These are phyloP conservation scores for Aspergillus piperis DNA, from an alignment of 2,329 filamentous ascomycete species.

Conservation along the genomic window DNA sequence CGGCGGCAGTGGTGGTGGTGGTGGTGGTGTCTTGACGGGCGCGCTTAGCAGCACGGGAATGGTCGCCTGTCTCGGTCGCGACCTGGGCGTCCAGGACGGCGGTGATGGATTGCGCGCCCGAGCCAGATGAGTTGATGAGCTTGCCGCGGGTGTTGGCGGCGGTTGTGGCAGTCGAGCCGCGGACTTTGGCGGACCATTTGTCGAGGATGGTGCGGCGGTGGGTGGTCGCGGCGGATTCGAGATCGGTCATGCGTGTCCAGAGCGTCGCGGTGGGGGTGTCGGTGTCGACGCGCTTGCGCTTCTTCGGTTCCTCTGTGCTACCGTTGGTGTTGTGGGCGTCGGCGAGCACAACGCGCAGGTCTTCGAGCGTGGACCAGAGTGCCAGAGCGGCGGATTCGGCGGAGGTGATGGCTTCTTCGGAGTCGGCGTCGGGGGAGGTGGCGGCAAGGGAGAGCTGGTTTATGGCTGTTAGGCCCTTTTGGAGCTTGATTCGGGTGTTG, in stretches of 20 bases:
- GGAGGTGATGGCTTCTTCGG: slow-evolving; percentile 62
- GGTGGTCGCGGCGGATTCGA: slow-evolving; percentile 61
- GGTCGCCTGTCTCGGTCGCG: slow-evolving; percentile 38
- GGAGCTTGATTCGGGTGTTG: slow-evolving; percentile 86
- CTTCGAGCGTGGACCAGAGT: slow-evolving; percentile 71
- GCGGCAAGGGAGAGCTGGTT: slow-evolving; percentile 67
- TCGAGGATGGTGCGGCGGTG: slow-evolving; percentile 74
- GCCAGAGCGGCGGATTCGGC: slow-evolving; percentile 84
- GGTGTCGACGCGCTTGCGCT: slow-evolving; percentile 56
- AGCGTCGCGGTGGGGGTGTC: slow-evolving; percentile 63
- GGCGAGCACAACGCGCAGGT: slow-evolving; percentile 43
- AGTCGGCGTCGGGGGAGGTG: slow-evolving; percentile 41
- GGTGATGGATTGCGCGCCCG: slow-evolving; percentile 54
- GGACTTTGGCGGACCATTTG: slow-evolving; percentile 86
- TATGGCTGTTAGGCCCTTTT: slow-evolving; percentile 81
- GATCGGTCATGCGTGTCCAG: slow-evolving; percentile 69
- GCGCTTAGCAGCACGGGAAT: slow-evolving; percentile 32
- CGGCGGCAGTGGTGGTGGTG: neutral
- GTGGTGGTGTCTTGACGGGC: slow-evolving; percentile 22
- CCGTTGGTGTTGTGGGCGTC: slow-evolving; percentile 37
- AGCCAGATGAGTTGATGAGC: slow-evolving; percentile 56
- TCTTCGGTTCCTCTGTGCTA: slow-evolving; percentile 31
- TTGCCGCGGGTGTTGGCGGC: slow-evolving; percentile 61
- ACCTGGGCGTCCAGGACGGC: slow-evolving; percentile 48
- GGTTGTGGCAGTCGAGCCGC: slow-evolving; percentile 52